Evolutionary conservation across 371 early-diverging fungal genomes (phyloP).

Genomic region (Mucor saturninus): DNA sequence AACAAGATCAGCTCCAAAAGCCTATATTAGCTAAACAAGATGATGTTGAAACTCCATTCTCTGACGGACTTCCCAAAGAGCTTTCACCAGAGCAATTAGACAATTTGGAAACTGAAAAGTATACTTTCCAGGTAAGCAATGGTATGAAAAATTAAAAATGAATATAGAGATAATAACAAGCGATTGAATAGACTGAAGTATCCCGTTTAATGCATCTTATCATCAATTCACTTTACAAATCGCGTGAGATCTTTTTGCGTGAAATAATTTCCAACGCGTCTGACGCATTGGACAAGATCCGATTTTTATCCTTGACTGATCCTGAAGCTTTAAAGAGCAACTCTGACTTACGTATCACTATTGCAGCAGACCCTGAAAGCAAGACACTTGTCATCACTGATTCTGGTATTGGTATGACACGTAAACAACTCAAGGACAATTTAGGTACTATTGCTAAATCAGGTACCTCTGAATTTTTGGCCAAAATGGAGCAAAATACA

Average conservation of each 20-base stretch:
- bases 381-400: slow-evolving; percentile 84
- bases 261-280: slow-evolving; percentile 97
- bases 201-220: slow-evolving; percentile 90
- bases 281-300: slow-evolving; percentile 96
- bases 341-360: slow-evolving; percentile 72
- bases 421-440: slow-evolving; percentile 85
- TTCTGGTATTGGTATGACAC: slow-evolving; percentile 97
- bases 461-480: slow-evolving; percentile 84
- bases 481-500: slow-evolving; percentile 61
- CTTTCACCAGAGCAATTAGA: slow-evolving; percentile 39
- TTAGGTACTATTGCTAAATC: slow-evolving; percentile 97
- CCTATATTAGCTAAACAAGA: slow-evolving; percentile 2
- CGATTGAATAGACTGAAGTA: slow-evolving; percentile 63
- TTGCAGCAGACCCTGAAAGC: slow-evolving; percentile 71
- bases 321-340: slow-evolving; percentile 58
- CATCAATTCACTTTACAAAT: slow-evolving; percentile 88
- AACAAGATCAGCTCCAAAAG: not conserved
- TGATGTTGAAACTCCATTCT: not conserved
- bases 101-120: slow-evolving; percentile 41
- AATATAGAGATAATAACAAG: not conserved
- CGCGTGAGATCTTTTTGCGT: slow-evolving; percentile 90
- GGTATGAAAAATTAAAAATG: not conserved
- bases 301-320: slow-evolving; percentile 79
- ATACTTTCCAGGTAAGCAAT: slow-evolving; percentile 41
- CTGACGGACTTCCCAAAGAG: slow-evolving; percentile 24